Conservation (phyloP, 768 basidiomycete species). For the Tulasnella sp. region DNA sequence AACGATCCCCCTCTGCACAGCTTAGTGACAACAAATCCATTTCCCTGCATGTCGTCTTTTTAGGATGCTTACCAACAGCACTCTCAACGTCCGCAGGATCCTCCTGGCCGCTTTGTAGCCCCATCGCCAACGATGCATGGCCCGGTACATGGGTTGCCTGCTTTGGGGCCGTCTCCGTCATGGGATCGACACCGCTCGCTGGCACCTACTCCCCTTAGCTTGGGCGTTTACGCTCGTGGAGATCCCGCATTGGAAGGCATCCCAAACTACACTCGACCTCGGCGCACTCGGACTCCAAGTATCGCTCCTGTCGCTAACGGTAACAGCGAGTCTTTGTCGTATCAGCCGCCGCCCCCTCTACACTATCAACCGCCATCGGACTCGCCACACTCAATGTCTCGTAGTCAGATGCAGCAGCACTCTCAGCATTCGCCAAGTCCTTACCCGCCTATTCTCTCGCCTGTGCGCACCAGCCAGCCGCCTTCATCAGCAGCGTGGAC, state of each 20-base stretch:
- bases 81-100: background rate
- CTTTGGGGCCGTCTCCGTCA: background rate
- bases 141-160: background rate
- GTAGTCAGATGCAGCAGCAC: no score
- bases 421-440: no score
- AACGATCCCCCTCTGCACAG: background rate
- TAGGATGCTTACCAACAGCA: constrained; percentile 1
- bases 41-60: background rate
- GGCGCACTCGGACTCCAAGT: background rate
- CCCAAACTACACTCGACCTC: background rate
- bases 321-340: background rate
- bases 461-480: background rate
- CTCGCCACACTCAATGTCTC: background rate
- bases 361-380: background rate
- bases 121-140: background rate
- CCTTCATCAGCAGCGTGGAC: background rate
- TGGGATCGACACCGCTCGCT: background rate
- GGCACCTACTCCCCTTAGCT: background rate
- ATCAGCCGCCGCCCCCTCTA: background rate
- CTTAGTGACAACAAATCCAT: background rate
- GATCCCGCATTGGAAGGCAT: background rate
- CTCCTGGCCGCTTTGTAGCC: background rate
- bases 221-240: background rate
- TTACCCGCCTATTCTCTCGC: background rate
- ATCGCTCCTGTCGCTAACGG: background rate